Evolutionary conservation across 306 rosid species (phyloP), one percentile per base, ranked within the genome.

Genomic region (Inga laurina): DNA sequence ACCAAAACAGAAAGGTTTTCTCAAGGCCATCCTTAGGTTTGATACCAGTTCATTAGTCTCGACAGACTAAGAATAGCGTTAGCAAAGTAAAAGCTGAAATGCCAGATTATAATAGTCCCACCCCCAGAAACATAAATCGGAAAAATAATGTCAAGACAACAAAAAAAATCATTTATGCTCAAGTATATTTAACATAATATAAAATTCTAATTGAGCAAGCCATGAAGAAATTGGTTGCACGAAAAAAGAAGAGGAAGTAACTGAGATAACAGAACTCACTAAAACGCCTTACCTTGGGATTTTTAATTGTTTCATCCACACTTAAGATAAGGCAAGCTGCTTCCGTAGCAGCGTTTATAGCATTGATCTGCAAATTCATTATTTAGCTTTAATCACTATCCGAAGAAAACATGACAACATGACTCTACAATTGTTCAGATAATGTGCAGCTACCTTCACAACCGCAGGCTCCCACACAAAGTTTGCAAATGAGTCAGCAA

Each of bases 381-480:
- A 19, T 67, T 15, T 69, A 49, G 14, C 27, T 83, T 77, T 48
- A 69, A 51, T 59, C 82, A 78, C 45, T 75, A 44, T 43, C 39
- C 34, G 56, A 56, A 77, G 62, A 80, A 79, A 86, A 76, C 11
- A 72, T n/a, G n/a, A 78, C 54, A 82, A 80, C 32, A 16, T 66
- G 68, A 56, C 51, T 24, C 61, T 19, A 67, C 56, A 72, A 41
- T 22, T 14, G 4, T 18, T 12, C 10, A 74, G 30, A 18, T 32
- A 24, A 75, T 65, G 43, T 2, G 21, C 41, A 34, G 24, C 46
- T 84, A 94, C 99, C 98, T 97, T 97, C 64, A 97, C 99, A 83
- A 97, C 90, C 14, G 99, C 93, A 34, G 99, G 99, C 89, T 97
- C 99, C 99, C 99, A 97, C 77, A 97, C 99, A 75, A 97, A 97